Base-by-base conservation (phyloP, 2,329 filamentous ascomycete species). In the Aspergillus sp. region DNA sequence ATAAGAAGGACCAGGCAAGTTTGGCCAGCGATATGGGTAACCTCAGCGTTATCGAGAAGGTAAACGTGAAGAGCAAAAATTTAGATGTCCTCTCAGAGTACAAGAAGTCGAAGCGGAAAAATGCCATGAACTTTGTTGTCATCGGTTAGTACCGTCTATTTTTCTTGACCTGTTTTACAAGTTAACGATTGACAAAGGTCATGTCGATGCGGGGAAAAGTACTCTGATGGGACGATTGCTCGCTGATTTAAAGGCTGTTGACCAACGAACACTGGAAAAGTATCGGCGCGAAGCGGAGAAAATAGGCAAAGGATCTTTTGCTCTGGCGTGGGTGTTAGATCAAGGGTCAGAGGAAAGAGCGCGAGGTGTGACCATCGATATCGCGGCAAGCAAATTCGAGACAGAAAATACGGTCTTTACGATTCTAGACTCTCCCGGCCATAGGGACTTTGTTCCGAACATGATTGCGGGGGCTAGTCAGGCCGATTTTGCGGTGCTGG, bases 401-500 rank as follows among this genome's bases (percentile, higher is more conserved):
- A 99, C 96, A 0, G 88, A 91, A 1, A 90, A 85, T 55, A 95
- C 92, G 0, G 86, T 85, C 11, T 98, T 98, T 72, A 98, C 95
- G 1, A 97, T 99, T 50, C 84, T 99, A 4, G 95, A 99, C 74
- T 94, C 95, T 0, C 95, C 95, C 0, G 95, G 95, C 0, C 95
- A 99, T 77, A 87, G 89, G 63, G 95, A 99, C 74, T 99, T 98
- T 73, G 93, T 99, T 22, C 95, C 95, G 0, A 99, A 97, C 76
- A 99, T 99, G 95, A 97, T 99, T 74, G 94, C 94, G 2, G 95
- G 95, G 15, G 93, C 94, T 3, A 95, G 91, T 62, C 94, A 97
- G 77, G 96, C 95, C 9, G 95, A 99, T 75, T 95, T 98, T 76
- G 95, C 93, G 0, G 90, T 99, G 0, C 82, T 99, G 3, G 95